Base-by-base conservation (phyloP, 192 early-diverging fungal species). In the Umbelopsis vinacea region DNA sequence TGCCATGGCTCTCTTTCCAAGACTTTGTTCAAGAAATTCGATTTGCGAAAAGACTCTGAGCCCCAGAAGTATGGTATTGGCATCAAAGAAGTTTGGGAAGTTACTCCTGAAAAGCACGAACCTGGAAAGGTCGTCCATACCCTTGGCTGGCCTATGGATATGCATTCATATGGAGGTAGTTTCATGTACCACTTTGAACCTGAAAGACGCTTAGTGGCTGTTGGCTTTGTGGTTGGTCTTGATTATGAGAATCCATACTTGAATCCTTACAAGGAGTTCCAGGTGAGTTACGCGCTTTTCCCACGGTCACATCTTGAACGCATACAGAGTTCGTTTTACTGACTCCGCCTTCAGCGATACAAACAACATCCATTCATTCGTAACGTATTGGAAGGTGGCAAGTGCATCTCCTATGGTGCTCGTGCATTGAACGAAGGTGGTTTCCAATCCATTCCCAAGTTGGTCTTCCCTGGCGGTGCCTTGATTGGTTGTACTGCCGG, bases 51-150 rank as follows among this genome's bases (percentile, higher is more conserved):
- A 29, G 92, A 97, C 50, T 85, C 83, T 52, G 82, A 94, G 68
- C 92, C 88, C 48, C 97, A 99, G 85, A 95, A 94, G 0, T 99
- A 99, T 71, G 97, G 93, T 14, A 85, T 99, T 52, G 97, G 97
- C 10, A 77, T 99, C 68, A 99, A 99, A 85, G 97, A 99, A 83
- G 94, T 95, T 46, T 99, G 97, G 97, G 96, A 99, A 81, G 80
- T 99, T 21, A 88, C 89, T 55, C 91, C 92, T 1, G 87, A 83
- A 35, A 96, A 97, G 69, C 93, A 93, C 75, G 79, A 90, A 35
- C 89, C 90, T 1, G 97, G 97, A 21, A 85, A 90, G 19, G 89
- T 95, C 24, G 68, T 90, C 24, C 97, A 99, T 75, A 89, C 95
- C 19, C 74, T 97, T 68, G 97, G 97, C 22, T 99, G 92, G 84